Evolutionary conservation across 2,329 filamentous ascomycete species (phyloP).

Genomic region (Xylariaceae sp.): DNA sequence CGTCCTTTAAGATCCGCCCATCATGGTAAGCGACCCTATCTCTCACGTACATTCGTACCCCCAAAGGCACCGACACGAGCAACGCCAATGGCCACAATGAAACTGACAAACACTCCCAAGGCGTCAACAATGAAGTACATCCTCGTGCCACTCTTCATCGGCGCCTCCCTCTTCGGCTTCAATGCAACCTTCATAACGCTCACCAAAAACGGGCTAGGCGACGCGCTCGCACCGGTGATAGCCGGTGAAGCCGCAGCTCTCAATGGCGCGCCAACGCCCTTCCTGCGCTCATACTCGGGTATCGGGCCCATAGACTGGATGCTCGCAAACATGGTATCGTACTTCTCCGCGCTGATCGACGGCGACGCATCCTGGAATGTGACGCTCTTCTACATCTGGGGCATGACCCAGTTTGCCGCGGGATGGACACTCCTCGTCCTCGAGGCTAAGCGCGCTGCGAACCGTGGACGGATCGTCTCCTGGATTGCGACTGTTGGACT

Average conservation of each 20-base stretch:
- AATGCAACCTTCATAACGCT: slow-evolving; percentile 17
- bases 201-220: slow-evolving; percentile 17
- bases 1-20: background rate
- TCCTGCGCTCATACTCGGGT: slow-evolving; percentile 21
- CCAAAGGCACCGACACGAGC: background rate
- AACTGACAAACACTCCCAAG: background rate
- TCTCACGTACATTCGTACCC: background rate
- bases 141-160: slow-evolving; percentile 23
- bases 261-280: slow-evolving; percentile 22
- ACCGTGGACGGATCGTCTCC: slow-evolving; percentile 25
- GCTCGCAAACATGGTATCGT: slow-evolving; percentile 28
- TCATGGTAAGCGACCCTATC: background rate
- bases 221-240: slow-evolving; percentile 6
- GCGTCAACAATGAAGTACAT: slow-evolving; percentile 17
- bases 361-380: slow-evolving; percentile 22
- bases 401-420: slow-evolving; percentile 28
- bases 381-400: slow-evolving; percentile 27
- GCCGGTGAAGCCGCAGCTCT: slow-evolving; percentile 10
- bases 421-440: slow-evolving; percentile 29
- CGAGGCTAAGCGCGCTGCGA: slow-evolving; percentile 28
- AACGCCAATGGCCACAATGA: too few relatives aligned
- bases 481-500: slow-evolving; percentile 23
- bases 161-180: slow-evolving; percentile 23
- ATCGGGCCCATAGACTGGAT: slow-evolving; percentile 18
- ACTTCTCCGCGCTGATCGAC: slow-evolving; percentile 27